Percentiles rank a stretch among this genome's conserved stretches.
phyloP scores from a whole-genome alignment of 768 basidiomycete genomes.

The Candolleomyces eurysporus region DNA sequence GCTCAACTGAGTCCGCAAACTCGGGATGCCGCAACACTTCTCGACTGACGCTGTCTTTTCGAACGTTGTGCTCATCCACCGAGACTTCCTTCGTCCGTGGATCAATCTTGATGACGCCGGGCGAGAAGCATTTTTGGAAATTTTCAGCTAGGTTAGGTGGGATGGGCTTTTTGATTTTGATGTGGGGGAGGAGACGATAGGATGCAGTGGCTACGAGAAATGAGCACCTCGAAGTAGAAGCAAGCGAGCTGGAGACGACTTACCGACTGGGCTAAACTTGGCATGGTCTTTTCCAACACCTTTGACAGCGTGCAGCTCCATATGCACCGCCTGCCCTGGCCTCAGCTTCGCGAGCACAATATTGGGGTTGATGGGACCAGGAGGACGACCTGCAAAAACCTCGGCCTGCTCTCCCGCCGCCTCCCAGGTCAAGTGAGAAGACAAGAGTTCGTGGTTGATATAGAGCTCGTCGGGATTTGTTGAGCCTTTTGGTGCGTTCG shows the following conservation, averaged over 20 bases:
- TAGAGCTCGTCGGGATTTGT: conserved; percentile 66
- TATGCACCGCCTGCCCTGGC: conserved; percentile 84
- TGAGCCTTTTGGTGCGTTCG: conserved; percentile 49
- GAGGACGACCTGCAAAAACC: conserved; percentile 52
- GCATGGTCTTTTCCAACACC: conserved; percentile 94
- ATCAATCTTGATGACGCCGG: conserved; percentile 71
- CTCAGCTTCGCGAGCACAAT: conserved; percentile 90
- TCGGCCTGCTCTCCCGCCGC: conserved; percentile 79
- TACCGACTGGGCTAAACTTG: conserved; percentile 94
- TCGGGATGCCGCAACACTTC: conserved; percentile 93
- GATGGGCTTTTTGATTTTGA: conserved; percentile 73
- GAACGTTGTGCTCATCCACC: conserved; percentile 62
- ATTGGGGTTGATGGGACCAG: conserved; percentile 70
- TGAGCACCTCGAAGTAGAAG: background rate
- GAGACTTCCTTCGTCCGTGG: conserved; percentile 55
- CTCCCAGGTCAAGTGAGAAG: conserved; percentile 69
- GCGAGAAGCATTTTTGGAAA: conserved; percentile 86
- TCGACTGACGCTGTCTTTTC: conserved; percentile 86
- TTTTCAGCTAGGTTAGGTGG: conserved; percentile 74
- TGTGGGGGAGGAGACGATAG: conserved; percentile 87
- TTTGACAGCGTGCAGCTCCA: conserved; percentile 89
- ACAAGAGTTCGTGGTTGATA: conserved; percentile 65
- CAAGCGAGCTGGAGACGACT: conserved; percentile 17
- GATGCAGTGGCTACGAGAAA: conserved; percentile 78
- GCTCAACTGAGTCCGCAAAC: conserved; percentile 78